These are phyloP conservation scores for Geum urbanum DNA, from an alignment of 306 rosid species.

Conservation along the genomic window DNA sequence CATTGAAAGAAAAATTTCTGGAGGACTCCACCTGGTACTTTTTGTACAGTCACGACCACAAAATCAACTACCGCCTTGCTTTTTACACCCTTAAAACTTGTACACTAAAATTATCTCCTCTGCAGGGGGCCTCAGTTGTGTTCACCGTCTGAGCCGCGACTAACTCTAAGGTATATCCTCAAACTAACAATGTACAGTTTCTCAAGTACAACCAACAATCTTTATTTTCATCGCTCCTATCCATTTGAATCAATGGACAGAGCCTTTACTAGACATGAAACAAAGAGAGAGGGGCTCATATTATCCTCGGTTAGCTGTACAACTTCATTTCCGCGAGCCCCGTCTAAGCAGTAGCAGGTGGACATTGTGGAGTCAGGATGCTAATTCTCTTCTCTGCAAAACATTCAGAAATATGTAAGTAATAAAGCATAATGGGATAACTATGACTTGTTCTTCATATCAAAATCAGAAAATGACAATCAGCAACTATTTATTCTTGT, in stretches of 20 bases:
- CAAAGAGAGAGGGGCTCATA: slow-evolving; percentile 36
- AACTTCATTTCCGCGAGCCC: slow-evolving; percentile 26
- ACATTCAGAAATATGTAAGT: slow-evolving; percentile 22
- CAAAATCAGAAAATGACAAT: not conserved
- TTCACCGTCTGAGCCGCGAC: slow-evolving; percentile 41
- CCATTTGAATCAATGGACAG: slow-evolving; percentile 35
- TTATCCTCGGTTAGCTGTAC: slow-evolving; percentile 56
- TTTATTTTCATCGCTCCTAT: slow-evolving; percentile 41
- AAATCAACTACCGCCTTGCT: slow-evolving; percentile 35
- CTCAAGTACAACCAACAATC: slow-evolving; percentile 40
- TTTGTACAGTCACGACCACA: slow-evolving; percentile 49
- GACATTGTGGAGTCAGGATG: slow-evolving; percentile 42
- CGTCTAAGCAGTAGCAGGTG: slow-evolving; percentile 31
- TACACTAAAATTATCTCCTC: slow-evolving; percentile 42
- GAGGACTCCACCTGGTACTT: slow-evolving; percentile 29
- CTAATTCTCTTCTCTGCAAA: slow-evolving; percentile 60
- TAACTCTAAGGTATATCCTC: slow-evolving; percentile 49
- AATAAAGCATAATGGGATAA: not conserved
- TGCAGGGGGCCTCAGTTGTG: slow-evolving; percentile 32
- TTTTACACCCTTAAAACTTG: slow-evolving; percentile 48
- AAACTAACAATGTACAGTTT: slow-evolving; percentile 53
- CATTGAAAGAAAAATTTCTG: slow-evolving; percentile 9
- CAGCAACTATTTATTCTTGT: too few relatives aligned
- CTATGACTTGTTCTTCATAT: not conserved
- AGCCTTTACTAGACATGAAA: slow-evolving; percentile 33